These are phyloP conservation scores for Parmelia sp. DNA, from an alignment of 495 filamentous ascomycete species.

Conservation along the genomic window DNA sequence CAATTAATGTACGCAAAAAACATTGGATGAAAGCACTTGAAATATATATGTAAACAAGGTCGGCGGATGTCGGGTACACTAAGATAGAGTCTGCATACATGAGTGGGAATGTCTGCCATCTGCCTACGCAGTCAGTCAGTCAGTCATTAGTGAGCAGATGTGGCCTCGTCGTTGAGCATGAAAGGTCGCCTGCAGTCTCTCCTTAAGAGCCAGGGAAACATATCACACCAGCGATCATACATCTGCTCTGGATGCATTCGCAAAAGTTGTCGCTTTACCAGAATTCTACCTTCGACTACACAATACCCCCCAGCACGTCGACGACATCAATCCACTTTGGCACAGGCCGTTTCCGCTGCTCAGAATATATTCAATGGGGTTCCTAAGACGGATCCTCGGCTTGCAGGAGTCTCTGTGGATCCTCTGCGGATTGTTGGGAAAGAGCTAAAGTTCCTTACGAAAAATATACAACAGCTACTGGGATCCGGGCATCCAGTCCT, in stretches of 20 bases:
- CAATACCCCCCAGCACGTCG: conserved; percentile 15
- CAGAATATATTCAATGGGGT: conserved; percentile 70
- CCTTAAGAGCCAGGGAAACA: neutral
- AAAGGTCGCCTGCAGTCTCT: conserved; percentile 15
- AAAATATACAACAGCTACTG: conserved; percentile 79
- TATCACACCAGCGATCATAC: neutral
- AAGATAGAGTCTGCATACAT: too few species aligned
- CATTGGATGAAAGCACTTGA: too few species aligned
- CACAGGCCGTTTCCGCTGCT: conserved; percentile 69
- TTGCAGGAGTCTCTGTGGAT: conserved; percentile 58
- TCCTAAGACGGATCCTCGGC: conserved; percentile 45
- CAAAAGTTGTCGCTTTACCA: conserved; percentile 13
- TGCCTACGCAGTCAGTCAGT: neutral
- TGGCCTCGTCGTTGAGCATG: conserved; percentile 17
- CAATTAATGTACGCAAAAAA: too few species aligned
- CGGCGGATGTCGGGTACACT: too few species aligned
- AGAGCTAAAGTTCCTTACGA: conserved; percentile 89
- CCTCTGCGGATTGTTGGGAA: conserved; percentile 79
- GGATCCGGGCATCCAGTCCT: conserved; percentile 89
- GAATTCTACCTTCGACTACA: conserved; percentile 1
- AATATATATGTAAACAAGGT: too few species aligned
- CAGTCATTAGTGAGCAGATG: neutral
- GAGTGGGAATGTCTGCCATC: too few species aligned
- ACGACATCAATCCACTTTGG: conserved; percentile 47
- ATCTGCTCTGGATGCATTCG: conserved; percentile 18